Evolutionary conservation across 768 basidiomycete genomes (phyloP), one percentile per base, ranked within the genome.

Genomic region (Agrocybe chaxingu): DNA sequence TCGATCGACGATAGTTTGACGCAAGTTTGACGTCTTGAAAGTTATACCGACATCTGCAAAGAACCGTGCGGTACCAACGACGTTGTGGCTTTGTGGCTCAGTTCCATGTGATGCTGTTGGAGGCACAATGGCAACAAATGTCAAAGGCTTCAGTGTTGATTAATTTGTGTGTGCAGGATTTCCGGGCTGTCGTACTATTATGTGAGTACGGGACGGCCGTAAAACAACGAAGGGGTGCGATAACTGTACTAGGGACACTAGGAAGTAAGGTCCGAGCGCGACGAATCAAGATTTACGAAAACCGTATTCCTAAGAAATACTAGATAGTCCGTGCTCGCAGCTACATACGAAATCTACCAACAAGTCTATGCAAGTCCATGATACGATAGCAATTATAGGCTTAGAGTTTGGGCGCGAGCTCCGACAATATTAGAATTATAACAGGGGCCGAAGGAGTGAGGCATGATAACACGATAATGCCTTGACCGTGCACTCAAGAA

Each of bases 401-500:
- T 3, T 32, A 35, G 16, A 42, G 18, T 11, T 29, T n/a, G 11
- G 30, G 24, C 32, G 18, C 45, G 18, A 46, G 19, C 1, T 7
- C n/a, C 16, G 45, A 11, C 18, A 2, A 12, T 11, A 16, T 46
- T 13, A 33, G 9, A 24, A 34, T 32, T 32, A 19, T 18, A 18
- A 19, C 9, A 10, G 19, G 11, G 9, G 10, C 10, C 29, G 13
- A 46, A 50, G 8, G 19, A 18, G 18, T 7, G 33, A 45, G 39
- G 29, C 7, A 24, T 36, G 31, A 11, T 7, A 11, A 37, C 8
- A 45, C 50, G 45, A 50, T 54, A 32, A 60, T 33, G 50, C 8
- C n/a, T 24, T 3, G 5, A 3, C 24, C 24, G 3, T 24, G 24
- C 24, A 24, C 24, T 24, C 70, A 67, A 42, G 62, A 60, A 57